Conservation (phyloP, 2,329 filamentous ascomycete species). For the Meredithiella fracta region DNA sequence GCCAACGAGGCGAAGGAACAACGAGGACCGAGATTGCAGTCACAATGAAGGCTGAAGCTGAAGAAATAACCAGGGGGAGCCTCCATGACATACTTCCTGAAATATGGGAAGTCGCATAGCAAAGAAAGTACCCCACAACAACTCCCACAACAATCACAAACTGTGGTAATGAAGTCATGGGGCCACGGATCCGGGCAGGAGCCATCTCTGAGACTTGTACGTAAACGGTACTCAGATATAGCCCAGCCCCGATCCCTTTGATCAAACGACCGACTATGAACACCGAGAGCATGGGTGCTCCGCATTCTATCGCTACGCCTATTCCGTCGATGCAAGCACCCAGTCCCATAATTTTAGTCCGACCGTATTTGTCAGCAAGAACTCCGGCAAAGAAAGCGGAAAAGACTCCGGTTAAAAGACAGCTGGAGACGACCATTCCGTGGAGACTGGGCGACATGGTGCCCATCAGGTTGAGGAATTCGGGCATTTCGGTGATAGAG, state of each 20-base stretch:
- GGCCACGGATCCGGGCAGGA: constrained; percentile 32
- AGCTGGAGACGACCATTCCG: constrained; percentile 42
- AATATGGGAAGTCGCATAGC: constrained; percentile 37
- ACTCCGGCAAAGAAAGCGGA: constrained; percentile 42
- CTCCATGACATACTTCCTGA: constrained; percentile 37
- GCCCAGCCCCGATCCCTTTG: constrained; percentile 39
- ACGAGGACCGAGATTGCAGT: constrained; percentile 18
- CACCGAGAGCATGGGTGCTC: constrained; percentile 26
- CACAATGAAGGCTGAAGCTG: constrained; percentile 22
- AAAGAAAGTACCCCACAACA: constrained; percentile 41
- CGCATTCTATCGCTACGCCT: constrained; percentile 29
- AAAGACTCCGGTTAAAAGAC: constrained; percentile 42
- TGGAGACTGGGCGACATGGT: constrained; percentile 37
- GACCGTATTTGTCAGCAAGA: constrained; percentile 36
- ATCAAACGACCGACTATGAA: constrained; percentile 40
- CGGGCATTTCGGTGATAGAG: constrained; percentile 40
- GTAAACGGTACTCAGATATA: constrained; percentile 36
- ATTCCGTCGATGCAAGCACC: constrained; percentile 37
- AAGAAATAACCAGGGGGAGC: constrained; percentile 30
- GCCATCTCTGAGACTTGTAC: constrained; percentile 44
- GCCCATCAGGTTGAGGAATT: constrained; percentile 34
- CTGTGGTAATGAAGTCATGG: constrained; percentile 36
- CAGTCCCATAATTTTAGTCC: constrained; percentile 33
- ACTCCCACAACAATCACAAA: constrained; percentile 36
- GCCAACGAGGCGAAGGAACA: constrained; percentile 40